Evolutionary conservation across 1,284 basidiomycete genomes (phyloP).

Genomic region (Coniophora puteana): DNA sequence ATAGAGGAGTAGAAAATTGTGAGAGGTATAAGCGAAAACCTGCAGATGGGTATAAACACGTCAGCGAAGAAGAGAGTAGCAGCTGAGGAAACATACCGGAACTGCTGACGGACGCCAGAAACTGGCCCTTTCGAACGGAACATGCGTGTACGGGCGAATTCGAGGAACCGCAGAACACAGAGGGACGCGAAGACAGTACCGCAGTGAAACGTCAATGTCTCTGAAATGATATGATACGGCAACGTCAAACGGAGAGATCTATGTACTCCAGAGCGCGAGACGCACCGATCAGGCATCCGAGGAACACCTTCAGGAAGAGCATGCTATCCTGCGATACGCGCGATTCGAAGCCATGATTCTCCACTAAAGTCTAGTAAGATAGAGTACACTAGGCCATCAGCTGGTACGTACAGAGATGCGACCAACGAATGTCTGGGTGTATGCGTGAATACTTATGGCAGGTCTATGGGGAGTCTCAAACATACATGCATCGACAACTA

Average conservation of each 20-base stretch:
- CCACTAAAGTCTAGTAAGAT: neutral
- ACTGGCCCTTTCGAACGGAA: slow-evolving; percentile 6
- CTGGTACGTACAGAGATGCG: slow-evolving; percentile 50
- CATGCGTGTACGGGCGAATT: slow-evolving; percentile 26
- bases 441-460: slow-evolving; percentile 1
- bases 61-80: neutral
- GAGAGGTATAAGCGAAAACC: slow-evolving; percentile 73
- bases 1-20: slow-evolving; percentile 85
- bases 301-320: too few relatives aligned
- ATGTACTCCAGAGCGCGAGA: slow-evolving; percentile 5
- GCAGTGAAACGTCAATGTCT: slow-evolving; percentile 68
- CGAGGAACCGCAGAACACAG: slow-evolving; percentile 41
- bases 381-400: neutral
- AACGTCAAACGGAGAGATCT: slow-evolving; percentile 1
- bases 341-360: slow-evolving; percentile 28
- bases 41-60: slow-evolving; percentile 22
- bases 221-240: too few relatives aligned
- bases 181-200: slow-evolving; percentile 60
- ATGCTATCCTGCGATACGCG: slow-evolving; percentile 26
- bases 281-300: slow-evolving; percentile 61
- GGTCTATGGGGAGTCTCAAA: slow-evolving; percentile 16
- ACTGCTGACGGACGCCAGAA: slow-evolving; percentile 60
- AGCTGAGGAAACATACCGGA: slow-evolving; percentile 36
- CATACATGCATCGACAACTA: slow-evolving; percentile 69
- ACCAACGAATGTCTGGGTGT: slow-evolving; percentile 71